Conservation (phyloP, 1,284 basidiomycete species). For the Rhodotorula sp. region DNA sequence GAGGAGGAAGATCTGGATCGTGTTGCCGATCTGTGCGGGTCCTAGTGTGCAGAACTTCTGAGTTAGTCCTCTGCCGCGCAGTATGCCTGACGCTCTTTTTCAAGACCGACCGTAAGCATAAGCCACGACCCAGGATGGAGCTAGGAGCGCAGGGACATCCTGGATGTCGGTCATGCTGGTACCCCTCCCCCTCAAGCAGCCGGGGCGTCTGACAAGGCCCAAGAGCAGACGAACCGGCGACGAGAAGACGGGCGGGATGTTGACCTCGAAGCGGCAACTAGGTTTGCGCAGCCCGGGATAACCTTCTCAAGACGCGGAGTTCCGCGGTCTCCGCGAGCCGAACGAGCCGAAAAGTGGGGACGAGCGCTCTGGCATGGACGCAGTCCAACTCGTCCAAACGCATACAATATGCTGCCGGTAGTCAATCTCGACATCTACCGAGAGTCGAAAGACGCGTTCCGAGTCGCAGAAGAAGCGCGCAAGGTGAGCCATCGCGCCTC, state of each 20-base stretch:
- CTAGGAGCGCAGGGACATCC: neutral
- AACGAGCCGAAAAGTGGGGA: neutral
- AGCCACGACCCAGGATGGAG: neutral
- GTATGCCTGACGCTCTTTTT: too few species aligned
- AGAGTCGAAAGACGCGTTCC: slow-evolving; percentile 54
- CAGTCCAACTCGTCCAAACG: neutral
- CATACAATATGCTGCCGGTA: slow-evolving; percentile 58
- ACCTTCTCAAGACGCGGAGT: too few species aligned
- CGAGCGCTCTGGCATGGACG: too few species aligned
- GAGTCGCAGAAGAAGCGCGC: slow-evolving; percentile 62
- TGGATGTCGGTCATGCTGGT: neutral
- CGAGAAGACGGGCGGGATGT: too few species aligned
- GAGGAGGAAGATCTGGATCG: neutral
- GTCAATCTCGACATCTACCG: slow-evolving; percentile 75
- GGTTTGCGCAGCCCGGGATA: too few species aligned
- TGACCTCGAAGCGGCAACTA: too few species aligned
- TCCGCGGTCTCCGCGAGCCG: too few species aligned
- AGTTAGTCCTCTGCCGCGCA: neutral
- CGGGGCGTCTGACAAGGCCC: neutral
- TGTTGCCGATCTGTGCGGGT: neutral
- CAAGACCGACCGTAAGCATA: neutral
- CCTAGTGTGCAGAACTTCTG: neutral
- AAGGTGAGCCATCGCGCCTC: slow-evolving; percentile 54
- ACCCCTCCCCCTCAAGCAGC: neutral
- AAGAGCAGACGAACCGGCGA: too few species aligned